A percentile compares a stretch with the other conserved stretches of the same genome.
Conservation (phyloP, 164 flowering plant genomes). For the Sextonia rubra region DNA sequence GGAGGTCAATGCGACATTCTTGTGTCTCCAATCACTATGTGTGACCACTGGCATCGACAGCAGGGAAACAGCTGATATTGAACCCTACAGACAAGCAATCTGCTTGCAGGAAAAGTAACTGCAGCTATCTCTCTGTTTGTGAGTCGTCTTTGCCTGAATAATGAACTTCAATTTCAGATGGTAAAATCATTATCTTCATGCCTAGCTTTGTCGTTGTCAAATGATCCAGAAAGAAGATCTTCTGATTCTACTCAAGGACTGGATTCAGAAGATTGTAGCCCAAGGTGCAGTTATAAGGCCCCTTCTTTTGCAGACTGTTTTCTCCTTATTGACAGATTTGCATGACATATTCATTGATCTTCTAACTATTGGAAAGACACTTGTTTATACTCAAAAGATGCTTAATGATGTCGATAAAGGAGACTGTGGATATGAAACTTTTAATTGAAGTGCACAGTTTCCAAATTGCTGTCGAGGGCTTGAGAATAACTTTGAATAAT, state of each 20-base stretch:
- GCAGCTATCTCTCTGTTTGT: slow-evolving; percentile 21
- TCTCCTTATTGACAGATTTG: slow-evolving; percentile 57
- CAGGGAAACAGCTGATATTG: slow-evolving; percentile 14
- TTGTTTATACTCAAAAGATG: slow-evolving; percentile 70
- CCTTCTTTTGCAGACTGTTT: slow-evolving; percentile 75
- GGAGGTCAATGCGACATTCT: not conserved
- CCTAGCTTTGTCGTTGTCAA: slow-evolving; percentile 19
- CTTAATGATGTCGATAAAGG: slow-evolving; percentile 64
- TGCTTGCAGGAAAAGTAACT: slow-evolving; percentile 44
- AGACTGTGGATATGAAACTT: slow-evolving; percentile 9
- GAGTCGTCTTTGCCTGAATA: slow-evolving; percentile 30
- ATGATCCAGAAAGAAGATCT: slow-evolving; percentile 1
- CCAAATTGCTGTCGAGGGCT: too few relatives aligned
- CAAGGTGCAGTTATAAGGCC: slow-evolving; percentile 34
- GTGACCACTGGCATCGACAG: slow-evolving; percentile 10
- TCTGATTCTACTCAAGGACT: slow-evolving; percentile 16
- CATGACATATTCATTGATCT: slow-evolving; percentile 57
- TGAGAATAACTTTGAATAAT: too few relatives aligned
- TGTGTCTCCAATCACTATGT: slow-evolving; percentile 25
- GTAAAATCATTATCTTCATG: slow-evolving; percentile 41
- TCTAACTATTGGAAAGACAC: slow-evolving; percentile 61
- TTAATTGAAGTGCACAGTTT: too few relatives aligned
- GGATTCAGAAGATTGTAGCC: slow-evolving; percentile 27
- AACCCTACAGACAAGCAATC: slow-evolving; percentile 30
- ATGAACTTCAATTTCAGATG: slow-evolving; percentile 40